These are phyloP conservation scores for Tuber melanosporum DNA, from an alignment of 495 filamentous ascomycete species.

Conservation along the genomic window DNA sequence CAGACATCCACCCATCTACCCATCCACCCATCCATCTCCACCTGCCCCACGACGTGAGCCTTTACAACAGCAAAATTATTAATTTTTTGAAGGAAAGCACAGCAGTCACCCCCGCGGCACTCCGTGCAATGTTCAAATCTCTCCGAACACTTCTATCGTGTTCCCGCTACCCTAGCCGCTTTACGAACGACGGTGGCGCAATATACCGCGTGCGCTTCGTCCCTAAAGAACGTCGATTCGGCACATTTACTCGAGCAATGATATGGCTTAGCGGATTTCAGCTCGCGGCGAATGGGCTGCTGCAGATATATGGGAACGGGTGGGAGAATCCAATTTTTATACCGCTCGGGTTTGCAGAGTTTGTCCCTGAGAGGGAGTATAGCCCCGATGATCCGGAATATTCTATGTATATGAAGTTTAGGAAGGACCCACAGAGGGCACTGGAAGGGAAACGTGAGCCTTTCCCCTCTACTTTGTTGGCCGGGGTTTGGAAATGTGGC, in stretches of 20 bases:
- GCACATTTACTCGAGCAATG: constrained; percentile 18
- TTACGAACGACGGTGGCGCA: constrained; percentile 20
- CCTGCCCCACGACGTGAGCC: not conserved
- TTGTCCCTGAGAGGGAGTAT: constrained; percentile 20
- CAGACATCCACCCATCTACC: not conserved
- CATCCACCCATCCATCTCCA: not conserved
- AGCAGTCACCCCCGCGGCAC: constrained; percentile 15
- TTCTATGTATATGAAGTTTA: constrained; percentile 26
- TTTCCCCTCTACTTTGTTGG: not conserved
- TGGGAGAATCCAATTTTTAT: constrained; percentile 38
- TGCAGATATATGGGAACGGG: constrained; percentile 19
- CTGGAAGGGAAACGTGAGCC: constrained; percentile 20
- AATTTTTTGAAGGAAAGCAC: not conserved
- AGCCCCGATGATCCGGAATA: constrained; percentile 26
- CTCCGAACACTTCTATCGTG: constrained; percentile 31
- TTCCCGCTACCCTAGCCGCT: constrained; percentile 30
- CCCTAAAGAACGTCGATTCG: constrained; percentile 23
- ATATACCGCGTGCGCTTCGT: constrained; percentile 37
- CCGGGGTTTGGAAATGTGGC: constrained; percentile 7
- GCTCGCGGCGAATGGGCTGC: constrained; percentile 17
- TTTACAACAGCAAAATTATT: not conserved
- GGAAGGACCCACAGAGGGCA: constrained; percentile 19
- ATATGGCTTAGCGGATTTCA: constrained; percentile 26
- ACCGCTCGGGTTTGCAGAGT: constrained; percentile 26
- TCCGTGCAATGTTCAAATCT: constrained; percentile 31